Conservation (phyloP, 768 basidiomycete genomes). For the Suillus weaverae region DNA sequence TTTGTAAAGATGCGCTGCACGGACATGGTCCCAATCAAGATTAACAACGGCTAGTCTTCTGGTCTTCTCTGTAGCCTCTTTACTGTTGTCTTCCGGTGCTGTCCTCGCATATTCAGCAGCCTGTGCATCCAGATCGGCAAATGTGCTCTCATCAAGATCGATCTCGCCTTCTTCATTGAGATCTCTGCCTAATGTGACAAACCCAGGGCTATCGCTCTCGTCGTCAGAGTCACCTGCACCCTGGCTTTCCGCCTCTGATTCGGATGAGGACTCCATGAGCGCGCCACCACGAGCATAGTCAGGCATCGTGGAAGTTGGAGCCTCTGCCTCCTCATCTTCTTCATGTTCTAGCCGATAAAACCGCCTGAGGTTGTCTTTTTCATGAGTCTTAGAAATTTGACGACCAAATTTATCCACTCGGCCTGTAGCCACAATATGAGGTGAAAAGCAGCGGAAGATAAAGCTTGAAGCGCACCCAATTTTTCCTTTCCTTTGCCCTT, state of each 20-base stretch:
- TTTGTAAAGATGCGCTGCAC: constrained; percentile 86
- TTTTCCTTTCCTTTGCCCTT: constrained; percentile 26
- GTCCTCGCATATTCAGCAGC: constrained; percentile 57
- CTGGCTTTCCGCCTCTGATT: background rate
- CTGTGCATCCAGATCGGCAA: constrained; percentile 73
- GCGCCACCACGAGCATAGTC: constrained; percentile 93
- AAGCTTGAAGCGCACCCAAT: constrained; percentile 12
- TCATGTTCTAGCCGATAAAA: constrained; percentile 75
- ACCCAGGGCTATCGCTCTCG: constrained; percentile 48
- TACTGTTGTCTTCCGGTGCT: constrained; percentile 43
- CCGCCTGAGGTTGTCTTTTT: constrained; percentile 71
- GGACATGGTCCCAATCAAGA: constrained; percentile 97
- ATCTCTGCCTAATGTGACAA: constrained; percentile 52
- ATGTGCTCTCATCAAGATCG: constrained; percentile 77
- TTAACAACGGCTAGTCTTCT: constrained; percentile 87
- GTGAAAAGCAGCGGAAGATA: constrained; percentile 1
- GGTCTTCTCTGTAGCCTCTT: constrained; percentile 48
- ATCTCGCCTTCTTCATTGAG: constrained; percentile 50
- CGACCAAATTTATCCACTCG: constrained; percentile 92
- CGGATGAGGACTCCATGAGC: constrained; percentile 85
- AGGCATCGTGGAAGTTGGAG: constrained; percentile 22
- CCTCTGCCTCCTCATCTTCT: constrained; percentile 32
- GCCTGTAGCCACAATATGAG: constrained; percentile 30
- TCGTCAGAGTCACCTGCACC: constrained; percentile 37
- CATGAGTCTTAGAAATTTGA: constrained; percentile 61